Base-by-base conservation (phyloP, 148 eudicot genomes). In the Bassia scoparia region DNA sequence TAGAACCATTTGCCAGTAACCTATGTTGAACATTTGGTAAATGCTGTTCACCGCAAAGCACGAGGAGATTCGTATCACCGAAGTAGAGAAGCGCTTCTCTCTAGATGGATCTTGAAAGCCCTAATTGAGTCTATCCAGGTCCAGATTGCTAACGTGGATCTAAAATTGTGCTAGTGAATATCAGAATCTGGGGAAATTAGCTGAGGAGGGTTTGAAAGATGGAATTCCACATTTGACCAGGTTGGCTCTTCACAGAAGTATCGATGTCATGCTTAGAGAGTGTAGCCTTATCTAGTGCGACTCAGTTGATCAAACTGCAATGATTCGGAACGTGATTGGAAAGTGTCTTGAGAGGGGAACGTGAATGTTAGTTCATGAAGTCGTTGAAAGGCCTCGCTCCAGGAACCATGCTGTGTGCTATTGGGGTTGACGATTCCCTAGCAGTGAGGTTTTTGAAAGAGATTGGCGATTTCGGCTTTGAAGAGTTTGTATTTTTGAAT, bases 301-400 rank as follows among this genome's bases (percentile, higher is more conserved):
- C 61, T 96, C 90, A 69, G 94, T 89, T 7, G 98, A 93, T 67
- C 96, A 90, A 69, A 96, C 98, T 0, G 98, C 96, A 43, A 88
- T 93, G 92, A 90, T 93, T n/a, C 96, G 98, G 24, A 89, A n/a
- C n/a, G n/a, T 67, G 63, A 96, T 93, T 11, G 98, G 94, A 21
- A 86, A n/a, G 87, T 68, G 84, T 93, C 41, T 81, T 93, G 72
- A 13, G 89, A 89, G 56, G 96, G 89, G 77, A 90, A 93, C 60
- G 96, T 93, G 77, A 93, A 93, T 49, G 98, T 90, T 71, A 93
- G 96, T 78, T 93, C 69, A 93, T 93, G 98, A 93, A 86, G n/a
- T n/a, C 29, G 98, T 93, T 9, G 96, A 96, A 31, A 79, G 98
- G 80, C 74, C n/a, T 87, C 20, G 90, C 96, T 46, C 98, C 96